Percentiles rank a stretch among this genome's conserved stretches.
Conservation (phyloP, 805 yeast genomes). For the Metschnikowia hibisci region DNA sequence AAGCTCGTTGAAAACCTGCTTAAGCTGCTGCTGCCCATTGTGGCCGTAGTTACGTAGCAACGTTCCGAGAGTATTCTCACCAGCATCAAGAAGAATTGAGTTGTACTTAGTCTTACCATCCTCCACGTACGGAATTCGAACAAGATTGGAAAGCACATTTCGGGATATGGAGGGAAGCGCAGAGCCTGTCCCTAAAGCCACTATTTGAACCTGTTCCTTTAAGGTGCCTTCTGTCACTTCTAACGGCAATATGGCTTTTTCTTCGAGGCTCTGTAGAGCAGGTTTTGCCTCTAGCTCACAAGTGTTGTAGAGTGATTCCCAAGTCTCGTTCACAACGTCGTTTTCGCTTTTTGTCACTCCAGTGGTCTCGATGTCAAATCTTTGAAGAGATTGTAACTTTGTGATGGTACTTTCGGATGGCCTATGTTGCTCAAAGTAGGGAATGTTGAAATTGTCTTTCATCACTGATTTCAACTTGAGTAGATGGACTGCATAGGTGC, state of each 20-base stretch:
- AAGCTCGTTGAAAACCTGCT: slow-evolving; percentile 54
- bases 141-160: slow-evolving; percentile 77
- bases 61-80: slow-evolving; percentile 84
- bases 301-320: slow-evolving; percentile 27
- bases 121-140: slow-evolving; percentile 59
- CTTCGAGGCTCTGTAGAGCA: slow-evolving; percentile 13
- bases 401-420: slow-evolving; percentile 11
- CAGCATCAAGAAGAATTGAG: slow-evolving; percentile 79
- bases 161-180: slow-evolving; percentile 82
- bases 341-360: slow-evolving; percentile 23
- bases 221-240: slow-evolving; percentile 21
- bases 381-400: slow-evolving; percentile 33
- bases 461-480: slow-evolving; percentile 57
- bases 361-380: slow-evolving; percentile 21
- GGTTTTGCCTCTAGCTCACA: slow-evolving; percentile 19
- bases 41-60: slow-evolving; percentile 59
- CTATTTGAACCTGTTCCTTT: slow-evolving; percentile 56
- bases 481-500: slow-evolving; percentile 48
- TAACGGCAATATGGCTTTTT: slow-evolving; percentile 16
- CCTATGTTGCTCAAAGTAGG: slow-evolving; percentile 22
- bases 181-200: slow-evolving; percentile 90
- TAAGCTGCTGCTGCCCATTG: slow-evolving; percentile 32
- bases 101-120: slow-evolving; percentile 28
- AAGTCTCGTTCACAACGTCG: slow-evolving; percentile 16
- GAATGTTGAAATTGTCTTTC: slow-evolving; percentile 41